A percentile compares a stretch with the other conserved stretches of the same genome.
These are phyloP conservation scores for Trichosporon asahii DNA, from an alignment of 1,284 basidiomycete species.

Conservation along the genomic window DNA sequence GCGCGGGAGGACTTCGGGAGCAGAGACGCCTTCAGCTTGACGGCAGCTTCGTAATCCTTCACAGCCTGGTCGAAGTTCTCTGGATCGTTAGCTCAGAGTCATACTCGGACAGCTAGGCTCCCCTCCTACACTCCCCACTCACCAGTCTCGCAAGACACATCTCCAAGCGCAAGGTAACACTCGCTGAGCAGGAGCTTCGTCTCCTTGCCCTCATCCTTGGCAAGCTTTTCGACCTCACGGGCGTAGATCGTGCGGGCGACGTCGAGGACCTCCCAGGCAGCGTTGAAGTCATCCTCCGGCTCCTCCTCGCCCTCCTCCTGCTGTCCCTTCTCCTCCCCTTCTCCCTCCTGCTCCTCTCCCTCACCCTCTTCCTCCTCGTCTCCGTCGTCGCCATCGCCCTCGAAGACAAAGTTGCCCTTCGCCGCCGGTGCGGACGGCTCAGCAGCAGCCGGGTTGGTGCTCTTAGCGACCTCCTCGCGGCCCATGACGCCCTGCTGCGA, in stretches of 20 bases:
- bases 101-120: background rate
- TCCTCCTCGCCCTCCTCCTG: slow-evolving; percentile 59
- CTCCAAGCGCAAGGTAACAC: slow-evolving; percentile 75
- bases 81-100: slow-evolving; percentile 42
- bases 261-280: slow-evolving; percentile 88
- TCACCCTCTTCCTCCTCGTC: slow-evolving; percentile 33
- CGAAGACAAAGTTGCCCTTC: slow-evolving; percentile 37
- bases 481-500: slow-evolving; percentile 74
- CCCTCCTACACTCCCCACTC: slow-evolving; percentile 27
- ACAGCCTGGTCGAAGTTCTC: slow-evolving; percentile 92
- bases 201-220: slow-evolving; percentile 45
- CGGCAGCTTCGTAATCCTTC: slow-evolving; percentile 70
- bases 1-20: slow-evolving; percentile 76
- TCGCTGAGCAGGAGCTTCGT: slow-evolving; percentile 69
- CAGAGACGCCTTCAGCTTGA: slow-evolving; percentile 65
- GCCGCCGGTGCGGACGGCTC: slow-evolving; percentile 18
- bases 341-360: slow-evolving; percentile 21
- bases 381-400: slow-evolving; percentile 34
- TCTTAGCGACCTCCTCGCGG: slow-evolving; percentile 63
- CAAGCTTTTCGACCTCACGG: slow-evolving; percentile 54
- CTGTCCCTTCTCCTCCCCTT: slow-evolving; percentile 14
- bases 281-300: slow-evolving; percentile 89
- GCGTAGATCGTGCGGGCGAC: slow-evolving; percentile 78
- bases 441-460: slow-evolving; percentile 50
- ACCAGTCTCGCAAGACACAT: slow-evolving; percentile 87